Conservation (phyloP, 257 asterid species). For the Forsythia viridissima region DNA sequence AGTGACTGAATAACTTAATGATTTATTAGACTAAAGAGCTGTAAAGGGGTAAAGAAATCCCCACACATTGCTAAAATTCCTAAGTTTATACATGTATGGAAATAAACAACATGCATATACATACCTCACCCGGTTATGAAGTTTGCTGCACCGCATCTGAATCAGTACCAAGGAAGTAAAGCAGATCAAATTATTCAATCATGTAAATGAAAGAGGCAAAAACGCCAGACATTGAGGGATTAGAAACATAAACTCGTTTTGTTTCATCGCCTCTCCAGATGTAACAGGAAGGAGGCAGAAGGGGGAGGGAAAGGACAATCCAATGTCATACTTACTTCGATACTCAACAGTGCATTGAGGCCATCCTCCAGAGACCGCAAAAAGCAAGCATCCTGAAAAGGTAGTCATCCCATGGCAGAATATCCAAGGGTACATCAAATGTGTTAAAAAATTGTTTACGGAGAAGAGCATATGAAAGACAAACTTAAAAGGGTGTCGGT, state of each 20-base stretch:
- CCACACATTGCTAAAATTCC: conserved; percentile 10
- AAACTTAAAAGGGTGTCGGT: conserved; percentile 2
- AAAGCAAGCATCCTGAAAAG: conserved; percentile 63
- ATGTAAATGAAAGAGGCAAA: neutral
- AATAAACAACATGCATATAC: conserved; percentile 13
- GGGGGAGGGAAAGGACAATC: conserved; percentile 12
- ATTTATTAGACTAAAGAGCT: neutral
- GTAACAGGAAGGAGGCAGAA: neutral
- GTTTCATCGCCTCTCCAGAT: neutral
- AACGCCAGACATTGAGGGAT: neutral
- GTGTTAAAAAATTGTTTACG: neutral
- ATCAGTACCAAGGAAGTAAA: conserved; percentile 24
- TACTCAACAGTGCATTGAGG: conserved; percentile 74
- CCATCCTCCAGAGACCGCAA: conserved; percentile 84
- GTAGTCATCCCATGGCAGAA: conserved; percentile 6
- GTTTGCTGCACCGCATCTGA: conserved; percentile 96
- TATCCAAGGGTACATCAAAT: conserved; percentile 7
- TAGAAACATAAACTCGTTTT: conserved; percentile 13
- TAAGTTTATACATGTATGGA: neutral
- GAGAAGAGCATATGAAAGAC: neutral
- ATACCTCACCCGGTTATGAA: conserved; percentile 94
- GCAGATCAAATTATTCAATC: conserved; percentile 6
- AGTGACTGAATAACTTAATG: neutral
- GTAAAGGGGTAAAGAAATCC: conserved; percentile 5
- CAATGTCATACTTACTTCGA: conserved; percentile 66